Base-by-base conservation (phyloP, 139 green algal genomes). In the Desmodesmus armatus region DNA sequence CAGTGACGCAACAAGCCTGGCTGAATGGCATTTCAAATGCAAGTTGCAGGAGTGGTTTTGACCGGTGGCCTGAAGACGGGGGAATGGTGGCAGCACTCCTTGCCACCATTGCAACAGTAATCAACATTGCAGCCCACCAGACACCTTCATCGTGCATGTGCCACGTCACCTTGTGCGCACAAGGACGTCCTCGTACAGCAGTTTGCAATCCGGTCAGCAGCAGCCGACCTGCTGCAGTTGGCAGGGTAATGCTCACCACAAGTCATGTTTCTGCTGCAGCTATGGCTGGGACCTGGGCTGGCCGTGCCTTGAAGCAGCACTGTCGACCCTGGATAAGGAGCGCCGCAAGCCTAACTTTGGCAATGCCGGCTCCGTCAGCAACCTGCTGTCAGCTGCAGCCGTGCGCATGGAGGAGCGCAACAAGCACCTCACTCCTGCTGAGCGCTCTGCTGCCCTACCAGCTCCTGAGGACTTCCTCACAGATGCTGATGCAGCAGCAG, bases 311-410 rank as follows among this genome's bases (percentile, higher is more conserved):
- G 51, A 47, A 47, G 86, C 83, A 19, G 88, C 69, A 0, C 41
- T 92, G 27, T 49, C 78, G 40, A 84, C 74, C 35, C 83, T 92
- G 63, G 82, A 87, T 2, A 43, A 72, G 39, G 79, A 90, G 78
- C 53, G 78, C 13, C 80, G 84, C 60, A 83, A 84, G 44, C 89
- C 87, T 65, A 92, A 92, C 89, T 92, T 92, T 78, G 89, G 89
- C 67, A 92, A 92, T 63, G 89, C 87, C 7, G 89, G 89, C 39
- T 78, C 89, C 0, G 89, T 92, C 23, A 91, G 91, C 70, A 92
- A 91, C 84, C 85, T 92, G 80, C 84, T 92, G 66, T 33, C 74
- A 7, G 29, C 19, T 4, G 89, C 62, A 83, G 77, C 77, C 5
- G 4, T 58, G 77, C n/a, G 77, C 37, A 49, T 83, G 37, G 65